Percentiles rank a stretch among this genome's conserved stretches.
phyloP scores from a whole-genome alignment of 305 asterid species.

The Solanum aculeatissimum region DNA sequence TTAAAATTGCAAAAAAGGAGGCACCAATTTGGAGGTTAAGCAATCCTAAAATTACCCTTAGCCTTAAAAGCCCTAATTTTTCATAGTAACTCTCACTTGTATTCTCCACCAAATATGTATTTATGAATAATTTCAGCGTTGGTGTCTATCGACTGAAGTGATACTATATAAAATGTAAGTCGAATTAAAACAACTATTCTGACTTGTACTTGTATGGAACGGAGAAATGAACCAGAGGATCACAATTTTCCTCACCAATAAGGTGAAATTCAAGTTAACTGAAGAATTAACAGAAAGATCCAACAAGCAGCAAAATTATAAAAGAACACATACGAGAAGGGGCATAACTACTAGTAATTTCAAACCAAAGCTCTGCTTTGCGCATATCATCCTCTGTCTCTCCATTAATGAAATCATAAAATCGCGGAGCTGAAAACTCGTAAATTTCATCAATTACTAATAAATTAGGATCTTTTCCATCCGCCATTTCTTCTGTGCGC shows the following conservation, averaged over 20 bases:
- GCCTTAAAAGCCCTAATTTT: not conserved
- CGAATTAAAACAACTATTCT: not conserved
- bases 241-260: too few species aligned
- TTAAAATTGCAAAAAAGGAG: not conserved
- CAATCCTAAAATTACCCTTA: not conserved
- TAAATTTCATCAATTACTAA: constrained; percentile 44
- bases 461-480: constrained; percentile 22
- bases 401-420: constrained; percentile 51
- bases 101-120: not conserved
- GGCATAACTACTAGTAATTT: constrained; percentile 40
- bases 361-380: constrained; percentile 83
- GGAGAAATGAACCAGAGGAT: not conserved
- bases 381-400: constrained; percentile 50
- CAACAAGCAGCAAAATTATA: not conserved
- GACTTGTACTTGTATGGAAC: not conserved
- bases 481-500: constrained; percentile 14
- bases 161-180: not conserved
- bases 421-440: constrained; percentile 74
- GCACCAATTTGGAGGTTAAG: not conserved
- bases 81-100: not conserved
- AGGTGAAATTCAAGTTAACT: too few species aligned
- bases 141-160: not conserved
- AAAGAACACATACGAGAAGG: constrained; percentile 66
- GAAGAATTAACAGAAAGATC: not conserved
- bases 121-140: not conserved